Evolutionary conservation across 108 stramenopile genomes (phyloP), one percentile per base, ranked within the genome.

Genomic region (Discostella stelligeroides): DNA sequence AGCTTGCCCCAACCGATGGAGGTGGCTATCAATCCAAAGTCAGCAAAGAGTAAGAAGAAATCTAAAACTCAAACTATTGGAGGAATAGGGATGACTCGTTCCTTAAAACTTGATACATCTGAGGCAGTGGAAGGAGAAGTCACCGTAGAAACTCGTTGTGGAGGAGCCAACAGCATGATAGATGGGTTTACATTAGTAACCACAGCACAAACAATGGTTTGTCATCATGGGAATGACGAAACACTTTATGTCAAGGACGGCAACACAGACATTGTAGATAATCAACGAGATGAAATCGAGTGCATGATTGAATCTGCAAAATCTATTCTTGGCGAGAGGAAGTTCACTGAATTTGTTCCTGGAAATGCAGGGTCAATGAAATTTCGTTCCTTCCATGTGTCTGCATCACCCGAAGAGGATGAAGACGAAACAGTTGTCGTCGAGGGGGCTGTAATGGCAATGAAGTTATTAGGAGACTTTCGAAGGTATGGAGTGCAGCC

Each of bases 401-500:
- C 34, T 6, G 34, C 34, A 5, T 5, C 69, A 18, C 45, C 59
- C 5, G 77, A 74, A 13, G 45, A 38, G 10, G 62, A 70, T n/a
- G 67, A 63, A 21, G 68, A 75, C 11, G 47, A 68, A 53, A 70
- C 47, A 10, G 63, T 50, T 23, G 63, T 71, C 15, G 34, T 55
- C 13, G 74, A 76, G 63, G 80, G 70, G 45, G 76, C 63, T 37
- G 70, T 76, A 17, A 39, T 92, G 49, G 77, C 82, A 24, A 82
- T 88, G 40, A 85, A 79, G 37, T 67, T 68, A 17, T 57, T 90
- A 30, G 92, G 92, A n/a, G 73, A 82, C 47, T 79, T 84, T 56
- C 83, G 84, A 21, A 83, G 87, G 18, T 86, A 74, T 71, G 92
- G 92, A 13, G 59, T 90, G 14, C 66, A 87, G 38, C 87, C 81